Percentiles rank a stretch among this genome's conserved stretches.
phyloP scores from a whole-genome alignment of 169 alveolate genomes.

The Prorocentrum cordatum region DNA sequence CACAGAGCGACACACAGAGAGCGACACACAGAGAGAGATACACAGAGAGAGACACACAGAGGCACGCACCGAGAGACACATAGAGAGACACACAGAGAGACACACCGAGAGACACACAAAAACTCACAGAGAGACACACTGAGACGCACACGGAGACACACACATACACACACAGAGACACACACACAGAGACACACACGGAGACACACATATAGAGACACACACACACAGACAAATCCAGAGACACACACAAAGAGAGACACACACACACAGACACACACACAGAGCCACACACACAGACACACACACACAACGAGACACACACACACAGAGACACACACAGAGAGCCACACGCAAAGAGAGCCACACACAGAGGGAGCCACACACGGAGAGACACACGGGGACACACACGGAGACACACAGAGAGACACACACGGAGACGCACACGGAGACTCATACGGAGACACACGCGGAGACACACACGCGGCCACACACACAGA shows the following conservation, averaged over 20 bases:
- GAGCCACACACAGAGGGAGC: too few relatives aligned
- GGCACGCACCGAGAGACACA: background rate
- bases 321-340: too few relatives aligned
- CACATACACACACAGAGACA: background rate
- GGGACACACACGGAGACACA: too few relatives aligned
- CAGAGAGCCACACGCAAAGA: too few relatives aligned
- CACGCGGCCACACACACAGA: background rate
- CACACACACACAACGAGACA: background rate
- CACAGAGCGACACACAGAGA: background rate
- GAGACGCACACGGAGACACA: background rate
- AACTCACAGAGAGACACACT: background rate
- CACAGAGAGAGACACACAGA: background rate
- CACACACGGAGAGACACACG: too few relatives aligned
- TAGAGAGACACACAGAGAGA: background rate
- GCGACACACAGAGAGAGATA: background rate
- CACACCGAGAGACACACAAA: background rate
- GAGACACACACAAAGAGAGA: background rate
- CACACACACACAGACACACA: background rate
- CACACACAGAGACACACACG: background rate
- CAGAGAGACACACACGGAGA: background rate
- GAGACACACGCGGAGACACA: background rate
- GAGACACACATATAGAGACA: background rate
- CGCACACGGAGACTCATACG: background rate
- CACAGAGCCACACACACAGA: background rate
- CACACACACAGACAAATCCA: background rate